phyloP scores from a whole-genome alignment of 306 rosid genomes.

The Bauhinia variegata region DNA sequence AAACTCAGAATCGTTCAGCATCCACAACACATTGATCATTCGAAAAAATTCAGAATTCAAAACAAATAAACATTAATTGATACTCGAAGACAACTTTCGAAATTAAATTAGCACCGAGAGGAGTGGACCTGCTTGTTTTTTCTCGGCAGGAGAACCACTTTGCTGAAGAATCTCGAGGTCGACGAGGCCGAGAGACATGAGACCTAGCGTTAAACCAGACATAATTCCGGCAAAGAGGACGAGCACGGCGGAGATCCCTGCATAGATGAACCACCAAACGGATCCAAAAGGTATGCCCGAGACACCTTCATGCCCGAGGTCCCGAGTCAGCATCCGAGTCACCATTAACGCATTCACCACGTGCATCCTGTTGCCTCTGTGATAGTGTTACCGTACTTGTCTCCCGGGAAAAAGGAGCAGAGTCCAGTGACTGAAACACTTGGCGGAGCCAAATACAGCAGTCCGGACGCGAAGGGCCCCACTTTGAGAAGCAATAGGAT shows the following conservation, averaged over 20 bases:
- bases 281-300: conserved; percentile 61
- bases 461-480: too few species aligned
- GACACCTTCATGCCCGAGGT: conserved; percentile 34
- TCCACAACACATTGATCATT: not conserved
- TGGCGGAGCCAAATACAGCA: too few species aligned
- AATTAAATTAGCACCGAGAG: not conserved
- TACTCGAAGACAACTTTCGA: not conserved
- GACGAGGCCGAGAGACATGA: conserved; percentile 94
- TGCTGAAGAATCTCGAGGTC: conserved; percentile 96
- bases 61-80: too few species aligned
- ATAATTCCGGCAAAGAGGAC: conserved; percentile 95
- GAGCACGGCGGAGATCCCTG: conserved; percentile 64
- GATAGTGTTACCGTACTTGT: too few species aligned
- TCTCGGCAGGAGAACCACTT: conserved; percentile 80
- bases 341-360: conserved; percentile 51
- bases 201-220: conserved; percentile 95
- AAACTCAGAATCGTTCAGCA: not conserved
- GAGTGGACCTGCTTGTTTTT: conserved; percentile 80
- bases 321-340: conserved; percentile 62
- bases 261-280: conserved; percentile 71
- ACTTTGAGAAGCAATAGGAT: too few species aligned
- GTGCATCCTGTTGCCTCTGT: conserved; percentile 41
- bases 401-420: too few species aligned
- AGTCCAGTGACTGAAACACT: too few species aligned
- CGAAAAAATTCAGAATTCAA: not conserved